phyloP scores from a whole-genome alignment of 495 filamentous ascomycete genomes.

The Aspergillus carlsbadensis region DNA sequence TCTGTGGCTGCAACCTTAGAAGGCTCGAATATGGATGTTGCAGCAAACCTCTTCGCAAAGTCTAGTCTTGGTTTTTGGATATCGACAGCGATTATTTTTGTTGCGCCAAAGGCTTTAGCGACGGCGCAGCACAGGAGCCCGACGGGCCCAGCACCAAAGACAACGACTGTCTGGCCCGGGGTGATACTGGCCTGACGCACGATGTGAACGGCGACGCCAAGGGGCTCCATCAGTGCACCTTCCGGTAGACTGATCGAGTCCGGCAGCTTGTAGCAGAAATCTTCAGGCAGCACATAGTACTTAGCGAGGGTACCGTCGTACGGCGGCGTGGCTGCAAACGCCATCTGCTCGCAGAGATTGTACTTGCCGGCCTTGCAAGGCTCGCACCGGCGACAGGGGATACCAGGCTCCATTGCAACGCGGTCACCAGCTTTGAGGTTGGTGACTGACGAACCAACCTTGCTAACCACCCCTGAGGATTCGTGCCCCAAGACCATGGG shows the following conservation, averaged over 20 bases:
- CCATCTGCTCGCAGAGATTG: conserved; percentile 53
- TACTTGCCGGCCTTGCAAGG: conserved; percentile 53
- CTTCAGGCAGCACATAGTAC: conserved; percentile 54
- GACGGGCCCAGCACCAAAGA: conserved; percentile 56
- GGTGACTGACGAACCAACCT: conserved; percentile 58
- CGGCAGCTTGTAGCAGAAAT: conserved; percentile 56
- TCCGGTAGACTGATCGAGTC: conserved; percentile 46
- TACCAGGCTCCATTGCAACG: conserved; percentile 56
- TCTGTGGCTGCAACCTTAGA: conserved; percentile 32
- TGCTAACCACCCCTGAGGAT: conserved; percentile 71
- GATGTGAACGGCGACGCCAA: conserved; percentile 57
- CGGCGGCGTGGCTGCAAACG: conserved; percentile 54
- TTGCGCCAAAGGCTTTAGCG: conserved; percentile 52
- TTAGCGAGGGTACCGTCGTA: conserved; percentile 55
- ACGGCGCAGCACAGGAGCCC: conserved; percentile 55
- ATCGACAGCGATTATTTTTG: conserved; percentile 54
- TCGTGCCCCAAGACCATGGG: conserved; percentile 96
- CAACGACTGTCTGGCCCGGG: conserved; percentile 50
- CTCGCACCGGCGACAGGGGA: conserved; percentile 51
- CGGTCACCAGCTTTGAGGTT: conserved; percentile 45
- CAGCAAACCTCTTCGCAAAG: conserved; percentile 51
- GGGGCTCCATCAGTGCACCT: conserved; percentile 53
- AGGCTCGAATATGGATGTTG: conserved; percentile 44
- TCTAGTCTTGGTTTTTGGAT: conserved; percentile 50
- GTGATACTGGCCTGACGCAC: conserved; percentile 44